A percentile compares a stretch with the other conserved stretches of the same genome.
Conservation (phyloP, 2,329 filamentous ascomycete genomes). For the Thelonectria discophora region DNA sequence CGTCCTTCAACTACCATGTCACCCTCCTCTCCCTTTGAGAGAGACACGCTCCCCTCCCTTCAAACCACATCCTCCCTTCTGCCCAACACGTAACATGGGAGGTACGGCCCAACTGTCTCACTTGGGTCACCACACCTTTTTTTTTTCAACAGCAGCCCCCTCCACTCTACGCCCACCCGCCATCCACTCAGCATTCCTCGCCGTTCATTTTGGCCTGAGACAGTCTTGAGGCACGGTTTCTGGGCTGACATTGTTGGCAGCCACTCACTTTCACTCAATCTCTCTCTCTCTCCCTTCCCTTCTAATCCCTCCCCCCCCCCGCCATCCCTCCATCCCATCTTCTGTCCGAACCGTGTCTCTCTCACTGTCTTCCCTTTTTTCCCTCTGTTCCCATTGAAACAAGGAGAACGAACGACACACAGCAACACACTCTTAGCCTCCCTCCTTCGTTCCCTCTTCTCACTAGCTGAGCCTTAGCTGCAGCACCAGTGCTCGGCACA, state of each 20-base stretch:
- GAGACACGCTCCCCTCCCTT: not conserved
- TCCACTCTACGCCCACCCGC: constrained; percentile 1
- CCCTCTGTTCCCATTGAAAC: not conserved
- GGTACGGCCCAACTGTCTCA: not conserved
- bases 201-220: constrained; percentile 8
- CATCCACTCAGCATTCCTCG: not conserved
- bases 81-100: too few relatives aligned
- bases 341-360: not conserved
- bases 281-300: constrained; percentile 4
- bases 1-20: too few relatives aligned
- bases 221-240: constrained; percentile 10
- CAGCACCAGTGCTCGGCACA: constrained; percentile 10
- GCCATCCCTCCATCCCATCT: not conserved
- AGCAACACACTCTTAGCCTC: too few relatives aligned
- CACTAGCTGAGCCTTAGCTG: constrained; percentile 6
- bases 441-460: too few relatives aligned
- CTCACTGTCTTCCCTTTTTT: not conserved
- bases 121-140: constrained; percentile 9
- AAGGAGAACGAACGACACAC: too few relatives aligned
- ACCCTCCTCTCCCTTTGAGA: too few relatives aligned
- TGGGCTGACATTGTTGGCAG: constrained; percentile 3
- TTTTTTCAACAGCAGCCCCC: too few relatives aligned
- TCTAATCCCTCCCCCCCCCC: constrained; percentile 1
- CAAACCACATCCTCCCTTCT: too few relatives aligned
- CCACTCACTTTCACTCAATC: not conserved